Evolutionary conservation across 1,284 basidiomycete species (phyloP), one percentile per base, ranked within the genome.

Genomic region (Rhodotorula sp.): DNA sequence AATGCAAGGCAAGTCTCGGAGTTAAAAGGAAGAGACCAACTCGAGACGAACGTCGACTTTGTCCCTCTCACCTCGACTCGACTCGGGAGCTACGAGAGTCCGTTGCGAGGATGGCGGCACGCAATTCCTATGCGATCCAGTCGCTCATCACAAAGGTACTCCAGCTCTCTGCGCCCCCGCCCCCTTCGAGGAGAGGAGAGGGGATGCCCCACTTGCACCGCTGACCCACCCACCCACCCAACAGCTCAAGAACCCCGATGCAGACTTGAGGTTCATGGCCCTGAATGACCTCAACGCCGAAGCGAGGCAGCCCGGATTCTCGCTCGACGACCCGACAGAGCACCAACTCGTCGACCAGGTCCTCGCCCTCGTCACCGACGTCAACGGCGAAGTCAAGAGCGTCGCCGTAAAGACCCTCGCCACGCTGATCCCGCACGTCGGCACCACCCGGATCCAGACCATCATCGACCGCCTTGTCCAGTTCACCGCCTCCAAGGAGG

Each of bases 331-430:
- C 48, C 45, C 70, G n/a, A 78, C 76, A 16, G 78, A 79, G 67
- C 69, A 70, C 48, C 67, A 68, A 61, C 67, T 75, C 55, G 77
- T 79, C 54, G 77, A 78, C 38, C 69, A 77, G 66, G 71, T 77
- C 38, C 69, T 76, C 26, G 71, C 56, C 19, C 75, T 77, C 68
- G 75, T 77, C 70, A 76, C 65, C 79, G 97, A 99, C 83, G 89
- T 89, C 82, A 97, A 97, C 78, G 93, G 92, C 21, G 95, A 99
- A 83, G 97, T 99, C 75, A 98, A 98, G 85, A 97, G 97, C 80
- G 90, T 94, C 79, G 93, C 93, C 3, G 95, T 97, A 21, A 92
- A 93, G 83, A 94, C 92, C 43, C 84, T 95, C 49, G 92, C 91
- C 43, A 88, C 90, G 75, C 85, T 95, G 77, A 89, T 95, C 82